A percentile compares a stretch with the other conserved stretches of the same genome.
Conservation (phyloP, 176 grass and related monocot genomes). For the Zea luxurians region DNA sequence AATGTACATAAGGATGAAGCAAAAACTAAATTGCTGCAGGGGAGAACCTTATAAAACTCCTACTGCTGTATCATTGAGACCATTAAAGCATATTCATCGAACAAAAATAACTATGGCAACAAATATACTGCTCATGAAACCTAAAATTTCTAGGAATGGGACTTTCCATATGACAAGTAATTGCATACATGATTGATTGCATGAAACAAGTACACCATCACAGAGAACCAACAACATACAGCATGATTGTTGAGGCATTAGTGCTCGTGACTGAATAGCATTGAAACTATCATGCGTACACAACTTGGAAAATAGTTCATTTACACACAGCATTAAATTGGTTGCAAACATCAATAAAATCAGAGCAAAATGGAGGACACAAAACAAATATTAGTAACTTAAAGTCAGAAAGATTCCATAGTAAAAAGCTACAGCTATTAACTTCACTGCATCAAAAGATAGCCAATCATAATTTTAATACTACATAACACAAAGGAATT, state of each 20-base stretch:
- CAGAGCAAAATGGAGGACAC: not conserved
- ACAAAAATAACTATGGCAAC: not conserved
- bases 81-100: not conserved
- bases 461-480: not conserved
- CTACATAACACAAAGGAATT: not conserved
- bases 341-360: not conserved
- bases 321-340: not conserved
- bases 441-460: conserved; percentile 7
- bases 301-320: not conserved
- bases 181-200: not conserved
- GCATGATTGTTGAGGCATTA: not conserved
- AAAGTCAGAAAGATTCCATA: not conserved
- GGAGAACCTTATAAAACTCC: not conserved
- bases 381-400: not conserved
- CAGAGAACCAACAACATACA: not conserved
- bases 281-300: not conserved
- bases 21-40: not conserved
- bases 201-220: not conserved
- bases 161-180: not conserved
- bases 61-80: not conserved
- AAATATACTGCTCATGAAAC: not conserved
- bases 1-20: not conserved
- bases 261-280: not conserved
- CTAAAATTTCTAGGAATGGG: not conserved
- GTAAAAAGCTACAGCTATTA: not conserved